Conservation (phyloP, 495 filamentous ascomycete genomes). For the Penicillium bialowiezense region DNA sequence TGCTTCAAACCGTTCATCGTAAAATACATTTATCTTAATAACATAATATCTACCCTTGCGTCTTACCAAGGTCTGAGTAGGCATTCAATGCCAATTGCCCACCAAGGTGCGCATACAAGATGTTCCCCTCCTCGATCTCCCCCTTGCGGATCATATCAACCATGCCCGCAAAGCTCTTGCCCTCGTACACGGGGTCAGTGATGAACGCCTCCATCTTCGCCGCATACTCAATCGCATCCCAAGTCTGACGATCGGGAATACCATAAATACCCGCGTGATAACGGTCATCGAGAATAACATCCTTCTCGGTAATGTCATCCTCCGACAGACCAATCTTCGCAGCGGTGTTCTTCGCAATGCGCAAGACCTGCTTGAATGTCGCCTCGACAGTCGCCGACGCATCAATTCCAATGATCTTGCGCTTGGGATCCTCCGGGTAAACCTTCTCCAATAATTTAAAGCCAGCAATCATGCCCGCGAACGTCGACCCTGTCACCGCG, state of each 20-base stretch:
- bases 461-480: conserved; percentile 62
- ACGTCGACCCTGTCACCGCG: conserved; percentile 60
- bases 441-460: conserved; percentile 55
- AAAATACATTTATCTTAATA: background rate
- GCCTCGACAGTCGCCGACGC: conserved; percentile 54
- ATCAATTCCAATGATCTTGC: conserved; percentile 59
- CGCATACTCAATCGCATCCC: conserved; percentile 59
- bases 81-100: conserved; percentile 63
- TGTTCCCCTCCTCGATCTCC: conserved; percentile 54
- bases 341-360: conserved; percentile 59
- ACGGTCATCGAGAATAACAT: conserved; percentile 57
- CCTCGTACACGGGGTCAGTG: conserved; percentile 67
- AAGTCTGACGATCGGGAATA: conserved; percentile 53
- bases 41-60: conserved; percentile 10
- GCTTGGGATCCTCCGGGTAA: conserved; percentile 32
- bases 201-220: conserved; percentile 62
- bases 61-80: conserved; percentile 40
- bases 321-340: conserved; percentile 52
- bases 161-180: conserved; percentile 65
- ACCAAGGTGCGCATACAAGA: conserved; percentile 63
- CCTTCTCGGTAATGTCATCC: conserved; percentile 52
- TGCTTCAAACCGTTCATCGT: background rate
- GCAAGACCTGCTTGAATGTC: conserved; percentile 55
- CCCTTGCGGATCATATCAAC: conserved; percentile 58
- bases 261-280: conserved; percentile 63